A percentile compares a stretch with the other conserved stretches of the same genome.
phyloP scores from a whole-genome alignment of 768 basidiomycete species.

The Podaxis sp. region DNA sequence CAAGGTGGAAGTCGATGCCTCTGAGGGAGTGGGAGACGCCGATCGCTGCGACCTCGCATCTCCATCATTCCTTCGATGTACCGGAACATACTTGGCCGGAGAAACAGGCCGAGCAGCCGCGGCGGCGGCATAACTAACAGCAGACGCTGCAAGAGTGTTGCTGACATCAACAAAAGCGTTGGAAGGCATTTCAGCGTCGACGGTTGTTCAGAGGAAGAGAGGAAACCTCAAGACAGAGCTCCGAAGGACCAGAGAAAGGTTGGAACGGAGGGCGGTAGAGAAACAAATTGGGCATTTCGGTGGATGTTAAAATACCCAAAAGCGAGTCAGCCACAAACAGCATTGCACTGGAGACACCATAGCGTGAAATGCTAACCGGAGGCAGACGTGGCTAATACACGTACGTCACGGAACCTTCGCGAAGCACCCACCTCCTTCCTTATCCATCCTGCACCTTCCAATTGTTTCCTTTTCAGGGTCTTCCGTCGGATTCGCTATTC shows the following conservation, averaged over 20 bases:
- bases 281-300: background rate
- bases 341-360: background rate
- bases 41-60: constrained; percentile 3
- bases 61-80: constrained; percentile 5
- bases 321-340: background rate
- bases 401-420: constrained; percentile 4
- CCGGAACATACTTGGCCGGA: constrained; percentile 12
- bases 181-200: background rate
- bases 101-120: background rate
- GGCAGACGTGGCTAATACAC: constrained; percentile 11
- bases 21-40: constrained; percentile 6
- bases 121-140: background rate
- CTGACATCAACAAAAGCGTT: background rate
- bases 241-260: background rate
- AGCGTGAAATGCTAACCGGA: constrained; percentile 1
- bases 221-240: background rate
- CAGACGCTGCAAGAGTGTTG: background rate
- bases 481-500: background rate
- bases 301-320: background rate
- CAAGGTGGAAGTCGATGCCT: constrained; percentile 2
- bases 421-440: constrained; percentile 4
- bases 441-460: background rate
- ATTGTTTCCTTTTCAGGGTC: background rate
- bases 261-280: background rate
- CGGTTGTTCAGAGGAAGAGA: background rate